A percentile compares a stretch with the other conserved stretches of the same genome.
Evolutionary conservation across 2,329 filamentous ascomycete genomes (phyloP).

Genomic region (Cytospora leucostoma): DNA sequence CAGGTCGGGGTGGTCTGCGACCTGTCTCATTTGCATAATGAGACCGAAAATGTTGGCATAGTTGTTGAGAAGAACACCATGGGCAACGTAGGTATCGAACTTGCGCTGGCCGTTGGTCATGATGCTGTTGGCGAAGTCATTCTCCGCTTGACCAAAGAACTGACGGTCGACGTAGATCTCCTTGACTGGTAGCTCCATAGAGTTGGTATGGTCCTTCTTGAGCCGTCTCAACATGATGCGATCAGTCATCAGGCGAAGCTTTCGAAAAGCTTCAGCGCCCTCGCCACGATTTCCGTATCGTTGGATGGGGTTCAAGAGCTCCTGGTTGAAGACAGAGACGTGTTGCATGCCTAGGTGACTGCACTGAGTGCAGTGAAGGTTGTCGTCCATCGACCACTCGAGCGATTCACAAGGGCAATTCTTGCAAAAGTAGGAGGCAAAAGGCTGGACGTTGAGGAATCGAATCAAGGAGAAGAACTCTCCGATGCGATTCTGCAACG

Average conservation of each 20-base stretch:
- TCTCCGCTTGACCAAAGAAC: constrained; percentile 95
- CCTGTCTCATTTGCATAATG: constrained; percentile 99
- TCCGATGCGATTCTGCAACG: constrained; percentile 94
- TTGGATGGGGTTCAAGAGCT: constrained; percentile 82
- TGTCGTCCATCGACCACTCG: constrained; percentile 78
- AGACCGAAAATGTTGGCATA: constrained; percentile 99
- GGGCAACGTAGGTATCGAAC: constrained; percentile 94
- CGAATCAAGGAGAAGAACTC: constrained; percentile 94
- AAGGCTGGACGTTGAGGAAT: constrained; percentile 85
- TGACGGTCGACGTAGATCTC: constrained; percentile 90
- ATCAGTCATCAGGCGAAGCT: constrained; percentile 85
- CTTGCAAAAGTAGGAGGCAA: constrained; percentile 93
- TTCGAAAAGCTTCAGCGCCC: constrained; percentile 72
- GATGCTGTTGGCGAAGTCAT: constrained; percentile 92
- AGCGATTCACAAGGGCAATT: constrained; percentile 76
- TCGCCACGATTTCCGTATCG: constrained; percentile 60
- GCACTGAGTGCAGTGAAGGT: constrained; percentile 72
- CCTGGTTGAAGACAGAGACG: constrained; percentile 69
- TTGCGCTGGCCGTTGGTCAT: constrained; percentile 88
- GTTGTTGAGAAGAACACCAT: constrained; percentile 92
- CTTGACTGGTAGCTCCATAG: constrained; percentile 96
- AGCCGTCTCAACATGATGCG: constrained; percentile 94
- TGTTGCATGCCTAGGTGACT: constrained; percentile 53
- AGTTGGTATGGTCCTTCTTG: constrained; percentile 89
- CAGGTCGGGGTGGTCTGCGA: constrained; percentile 93